These are phyloP conservation scores for Phaeophleospora eucalypticola DNA, from an alignment of 2,329 filamentous ascomycete species.

Conservation along the genomic window DNA sequence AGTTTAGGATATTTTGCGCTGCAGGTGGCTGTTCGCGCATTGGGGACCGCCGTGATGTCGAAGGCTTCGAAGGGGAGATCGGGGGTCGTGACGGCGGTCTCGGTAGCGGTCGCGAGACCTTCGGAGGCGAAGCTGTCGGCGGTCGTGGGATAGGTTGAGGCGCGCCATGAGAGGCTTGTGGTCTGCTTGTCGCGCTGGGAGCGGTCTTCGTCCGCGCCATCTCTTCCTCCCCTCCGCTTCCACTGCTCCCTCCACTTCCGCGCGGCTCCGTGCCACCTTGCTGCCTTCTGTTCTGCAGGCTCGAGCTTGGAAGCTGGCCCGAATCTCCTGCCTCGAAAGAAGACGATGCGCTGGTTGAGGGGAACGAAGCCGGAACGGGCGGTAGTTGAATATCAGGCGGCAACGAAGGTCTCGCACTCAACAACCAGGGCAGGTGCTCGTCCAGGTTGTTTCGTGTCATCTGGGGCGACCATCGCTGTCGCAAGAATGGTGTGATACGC, in stretches of 20 bases:
- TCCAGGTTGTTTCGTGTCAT: constrained; percentile 50
- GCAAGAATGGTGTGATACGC: neutral
- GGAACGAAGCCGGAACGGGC: constrained; percentile 18
- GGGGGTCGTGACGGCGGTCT: constrained; percentile 1
- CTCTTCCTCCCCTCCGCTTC: constrained; percentile 12
- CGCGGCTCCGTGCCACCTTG: constrained; percentile 2
- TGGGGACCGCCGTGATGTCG: constrained; percentile 9
- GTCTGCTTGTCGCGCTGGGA: constrained; percentile 40
- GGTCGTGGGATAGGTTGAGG: neutral
- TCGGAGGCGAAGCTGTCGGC: constrained; percentile 12
- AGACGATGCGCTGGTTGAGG: constrained; percentile 6
- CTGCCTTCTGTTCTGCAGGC: neutral
- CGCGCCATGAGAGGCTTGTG: constrained; percentile 25
- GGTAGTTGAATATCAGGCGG: constrained; percentile 28
- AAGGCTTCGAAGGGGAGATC: constrained; percentile 2
- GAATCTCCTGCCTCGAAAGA: constrained; percentile 5
- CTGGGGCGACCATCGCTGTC: constrained; percentile 24
- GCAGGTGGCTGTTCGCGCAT: constrained; percentile 1
- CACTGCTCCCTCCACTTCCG: neutral
- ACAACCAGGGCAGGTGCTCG: constrained; percentile 48
- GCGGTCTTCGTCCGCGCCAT: constrained; percentile 45
- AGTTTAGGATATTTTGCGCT: neutral
- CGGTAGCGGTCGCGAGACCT: constrained; percentile 1
- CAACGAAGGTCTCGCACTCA: constrained; percentile 43
- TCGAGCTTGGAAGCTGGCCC: neutral